A percentile compares a stretch with the other conserved stretches of the same genome.
Evolutionary conservation across 2,329 filamentous ascomycete species (phyloP).

Genomic region (Aureobasidium musti): DNA sequence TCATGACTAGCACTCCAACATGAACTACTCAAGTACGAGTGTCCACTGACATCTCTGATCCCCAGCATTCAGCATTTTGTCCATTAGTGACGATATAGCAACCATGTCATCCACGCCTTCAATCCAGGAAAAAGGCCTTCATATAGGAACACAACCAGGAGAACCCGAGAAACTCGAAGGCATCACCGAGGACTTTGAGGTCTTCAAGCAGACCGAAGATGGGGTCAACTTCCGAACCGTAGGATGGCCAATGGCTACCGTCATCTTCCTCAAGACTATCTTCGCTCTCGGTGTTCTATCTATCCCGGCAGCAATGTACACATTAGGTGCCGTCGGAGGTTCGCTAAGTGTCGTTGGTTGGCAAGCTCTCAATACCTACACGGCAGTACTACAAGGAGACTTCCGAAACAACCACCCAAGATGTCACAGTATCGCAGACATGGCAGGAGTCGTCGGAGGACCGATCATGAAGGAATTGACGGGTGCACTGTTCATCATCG

Average conservation of each 20-base stretch:
- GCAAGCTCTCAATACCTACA: slow-evolving; percentile 53
- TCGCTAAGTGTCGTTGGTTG: slow-evolving; percentile 53
- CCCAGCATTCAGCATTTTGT: background rate
- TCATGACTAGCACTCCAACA: slow-evolving; percentile 7
- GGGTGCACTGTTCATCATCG: slow-evolving; percentile 59
- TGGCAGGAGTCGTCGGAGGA: slow-evolving; percentile 60
- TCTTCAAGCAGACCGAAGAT: slow-evolving; percentile 53
- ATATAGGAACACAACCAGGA: slow-evolving; percentile 30
- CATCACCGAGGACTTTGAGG: slow-evolving; percentile 50
- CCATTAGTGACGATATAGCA: too few relatives aligned
- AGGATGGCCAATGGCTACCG: slow-evolving; percentile 54
- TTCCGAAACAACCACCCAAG: slow-evolving; percentile 55
- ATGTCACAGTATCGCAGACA: slow-evolving; percentile 59
- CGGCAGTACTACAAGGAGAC: slow-evolving; percentile 53
- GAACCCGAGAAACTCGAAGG: slow-evolving; percentile 49
- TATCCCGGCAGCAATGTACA: slow-evolving; percentile 53
- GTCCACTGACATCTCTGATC: background rate
- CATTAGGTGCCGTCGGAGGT: slow-evolving; percentile 52
- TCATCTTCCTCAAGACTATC: slow-evolving; percentile 55
- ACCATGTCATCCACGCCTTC: slow-evolving; percentile 2
- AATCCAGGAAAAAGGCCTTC: slow-evolving; percentile 1
- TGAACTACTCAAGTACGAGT: slow-evolving; percentile 1
- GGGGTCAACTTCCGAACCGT: slow-evolving; percentile 58
- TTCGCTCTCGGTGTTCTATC: slow-evolving; percentile 55
- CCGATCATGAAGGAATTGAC: slow-evolving; percentile 54